Conservation (phyloP, 441 rosid genomes). For the Erodium moschatum region DNA sequence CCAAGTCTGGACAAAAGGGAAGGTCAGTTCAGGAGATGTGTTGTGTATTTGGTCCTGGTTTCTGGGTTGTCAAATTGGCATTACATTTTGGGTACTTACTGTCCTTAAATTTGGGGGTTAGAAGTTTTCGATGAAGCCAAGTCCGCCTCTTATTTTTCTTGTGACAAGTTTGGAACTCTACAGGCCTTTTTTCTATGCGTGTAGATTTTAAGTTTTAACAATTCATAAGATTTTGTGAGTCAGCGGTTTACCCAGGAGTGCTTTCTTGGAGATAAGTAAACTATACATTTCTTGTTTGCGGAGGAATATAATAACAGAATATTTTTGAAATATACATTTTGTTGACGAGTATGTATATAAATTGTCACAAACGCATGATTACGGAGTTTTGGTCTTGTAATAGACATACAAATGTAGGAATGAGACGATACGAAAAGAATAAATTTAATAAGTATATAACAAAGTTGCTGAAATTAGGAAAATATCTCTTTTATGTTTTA, state of each 20-base stretch:
- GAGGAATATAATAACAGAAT: no score
- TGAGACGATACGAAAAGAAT: no score
- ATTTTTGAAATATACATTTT: no score
- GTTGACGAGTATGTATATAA: no score
- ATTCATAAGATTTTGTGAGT: neutral
- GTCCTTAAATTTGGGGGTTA: neutral
- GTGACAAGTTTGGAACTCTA: neutral
- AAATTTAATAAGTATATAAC: no score
- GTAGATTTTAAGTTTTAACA: neutral
- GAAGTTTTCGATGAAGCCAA: slow-evolving; percentile 2
- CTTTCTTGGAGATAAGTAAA: no score
- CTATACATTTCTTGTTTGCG: no score
- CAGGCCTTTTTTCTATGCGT: neutral
- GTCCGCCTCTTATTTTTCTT: neutral
- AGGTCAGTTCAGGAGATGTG: neutral
- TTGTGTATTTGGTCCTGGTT: neutral
- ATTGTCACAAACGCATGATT: no score
- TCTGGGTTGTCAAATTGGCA: neutral
- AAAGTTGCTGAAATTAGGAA: no score
- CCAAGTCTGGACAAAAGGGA: neutral
- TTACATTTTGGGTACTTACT: neutral
- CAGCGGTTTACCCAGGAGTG: neutral
- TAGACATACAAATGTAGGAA: no score
- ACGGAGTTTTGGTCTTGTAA: no score
- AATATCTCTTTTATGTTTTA: no score